Evolutionary conservation across 2,329 filamentous ascomycete genomes (phyloP).

Genomic region (Fusarium pseudoanthophilum): DNA sequence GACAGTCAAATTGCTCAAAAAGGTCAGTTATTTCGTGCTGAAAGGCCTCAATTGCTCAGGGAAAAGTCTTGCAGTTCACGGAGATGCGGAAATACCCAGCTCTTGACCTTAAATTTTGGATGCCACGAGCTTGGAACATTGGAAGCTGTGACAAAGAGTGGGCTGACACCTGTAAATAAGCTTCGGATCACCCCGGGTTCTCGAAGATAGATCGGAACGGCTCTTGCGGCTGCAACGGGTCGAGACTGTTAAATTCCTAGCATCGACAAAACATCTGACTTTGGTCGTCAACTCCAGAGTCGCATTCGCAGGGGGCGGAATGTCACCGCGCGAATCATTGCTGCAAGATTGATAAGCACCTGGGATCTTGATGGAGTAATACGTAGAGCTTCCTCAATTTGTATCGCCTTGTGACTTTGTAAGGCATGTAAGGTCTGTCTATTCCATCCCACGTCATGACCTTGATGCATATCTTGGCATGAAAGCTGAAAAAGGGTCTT

Average conservation of each 20-base stretch:
- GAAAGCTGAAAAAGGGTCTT: neutral
- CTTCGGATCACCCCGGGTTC: conserved; percentile 40
- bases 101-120: conserved; percentile 13
- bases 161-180: conserved; percentile 33
- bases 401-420: neutral
- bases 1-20: neutral
- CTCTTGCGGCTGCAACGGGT: conserved; percentile 27
- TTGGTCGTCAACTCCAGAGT: neutral
- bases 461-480: neutral
- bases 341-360: conserved; percentile 34
- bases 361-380: conserved; percentile 4
- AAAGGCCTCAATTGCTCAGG: neutral
- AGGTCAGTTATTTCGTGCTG: neutral
- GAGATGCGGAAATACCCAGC: conserved; percentile 44
- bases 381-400: conserved; percentile 8
- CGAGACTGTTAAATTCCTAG: neutral
- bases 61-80: conserved; percentile 14
- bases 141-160: conserved; percentile 43
- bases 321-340: conserved; percentile 20
- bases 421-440: neutral
- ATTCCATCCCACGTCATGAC: neutral
- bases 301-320: neutral
- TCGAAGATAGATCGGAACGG: conserved; percentile 37
- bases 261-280: neutral
- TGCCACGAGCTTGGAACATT: conserved; percentile 24